Conservation (phyloP, 257 asterid genomes). For the Henckelia pumila region DNA sequence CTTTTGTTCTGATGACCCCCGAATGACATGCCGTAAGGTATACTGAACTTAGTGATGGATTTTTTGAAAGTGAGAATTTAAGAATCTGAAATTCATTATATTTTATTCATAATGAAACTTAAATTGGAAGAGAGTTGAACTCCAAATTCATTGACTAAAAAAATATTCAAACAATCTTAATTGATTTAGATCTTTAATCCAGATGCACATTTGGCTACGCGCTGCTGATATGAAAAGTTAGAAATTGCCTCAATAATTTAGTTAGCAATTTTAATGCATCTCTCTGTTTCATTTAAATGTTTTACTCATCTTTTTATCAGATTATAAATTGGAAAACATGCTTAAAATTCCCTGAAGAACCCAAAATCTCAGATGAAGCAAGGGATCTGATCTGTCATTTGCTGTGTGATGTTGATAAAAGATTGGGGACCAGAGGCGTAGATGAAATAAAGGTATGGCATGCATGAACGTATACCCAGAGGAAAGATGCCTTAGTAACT, state of each 20-base stretch:
- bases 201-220: background rate
- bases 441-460: slow-evolving; percentile 88
- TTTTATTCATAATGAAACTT: no score
- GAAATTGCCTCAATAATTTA: background rate
- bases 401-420: slow-evolving; percentile 85
- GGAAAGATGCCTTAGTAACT: background rate
- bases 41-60: background rate
- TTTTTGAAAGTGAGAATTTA: background rate
- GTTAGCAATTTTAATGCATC: background rate
- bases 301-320: slow-evolving; percentile 37
- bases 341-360: slow-evolving; percentile 93
- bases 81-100: background rate
- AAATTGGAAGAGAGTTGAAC: background rate
- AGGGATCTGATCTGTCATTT: slow-evolving; percentile 84
- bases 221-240: slow-evolving; percentile 3
- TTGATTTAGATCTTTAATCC: background rate
- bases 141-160: background rate
- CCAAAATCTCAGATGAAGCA: slow-evolving; percentile 77
- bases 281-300: slow-evolving; percentile 9
- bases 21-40: slow-evolving; percentile 99
- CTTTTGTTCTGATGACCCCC: slow-evolving; percentile 95
- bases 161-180: no score
- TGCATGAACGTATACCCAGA: background rate
- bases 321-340: slow-evolving; percentile 88
- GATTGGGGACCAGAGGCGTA: slow-evolving; percentile 88